Evolutionary conservation across 805 yeast genomes (phyloP).

Genomic region (Cyberlindnera japonica): DNA sequence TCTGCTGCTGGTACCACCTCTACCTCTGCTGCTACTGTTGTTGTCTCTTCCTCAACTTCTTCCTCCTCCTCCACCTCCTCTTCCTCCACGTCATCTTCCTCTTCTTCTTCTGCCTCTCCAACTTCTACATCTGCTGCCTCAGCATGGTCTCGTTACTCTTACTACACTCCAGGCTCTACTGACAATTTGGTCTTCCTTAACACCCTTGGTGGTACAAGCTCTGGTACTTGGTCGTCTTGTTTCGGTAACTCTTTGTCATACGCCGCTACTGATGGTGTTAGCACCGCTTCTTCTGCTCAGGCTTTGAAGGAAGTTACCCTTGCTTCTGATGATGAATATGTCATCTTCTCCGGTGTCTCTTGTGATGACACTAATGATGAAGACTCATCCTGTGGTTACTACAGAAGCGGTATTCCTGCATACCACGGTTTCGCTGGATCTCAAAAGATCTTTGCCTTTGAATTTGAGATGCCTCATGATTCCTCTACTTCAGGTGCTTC

Average conservation of each 20-base stretch:
- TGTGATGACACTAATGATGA: conserved; percentile 43
- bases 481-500: conserved; percentile 37
- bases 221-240: conserved; percentile 82
- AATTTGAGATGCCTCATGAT: conserved; percentile 88
- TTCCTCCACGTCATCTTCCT: conserved; percentile 30
- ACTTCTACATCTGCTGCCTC: conserved; percentile 36
- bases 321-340: conserved; percentile 71
- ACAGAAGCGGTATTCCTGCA: conserved; percentile 84
- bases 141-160: conserved; percentile 73
- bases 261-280: conserved; percentile 72
- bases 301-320: conserved; percentile 67
- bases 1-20: conserved; percentile 9
- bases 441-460: conserved; percentile 83
- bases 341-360: conserved; percentile 71
- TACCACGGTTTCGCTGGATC: conserved; percentile 90
- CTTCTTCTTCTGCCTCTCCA: conserved; percentile 29
- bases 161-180: conserved; percentile 70
- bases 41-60: conserved; percentile 15
- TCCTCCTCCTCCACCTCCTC: conserved; percentile 29
- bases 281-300: conserved; percentile 65
- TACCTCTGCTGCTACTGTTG: conserved; percentile 16
- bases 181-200: conserved; percentile 79
- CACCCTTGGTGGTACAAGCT: conserved; percentile 83
- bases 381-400: conserved; percentile 67
- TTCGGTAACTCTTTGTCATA: conserved; percentile 93